These are phyloP conservation scores for Rhizopogon vinicolor DNA, from an alignment of 768 basidiomycete species.

Conservation along the genomic window DNA sequence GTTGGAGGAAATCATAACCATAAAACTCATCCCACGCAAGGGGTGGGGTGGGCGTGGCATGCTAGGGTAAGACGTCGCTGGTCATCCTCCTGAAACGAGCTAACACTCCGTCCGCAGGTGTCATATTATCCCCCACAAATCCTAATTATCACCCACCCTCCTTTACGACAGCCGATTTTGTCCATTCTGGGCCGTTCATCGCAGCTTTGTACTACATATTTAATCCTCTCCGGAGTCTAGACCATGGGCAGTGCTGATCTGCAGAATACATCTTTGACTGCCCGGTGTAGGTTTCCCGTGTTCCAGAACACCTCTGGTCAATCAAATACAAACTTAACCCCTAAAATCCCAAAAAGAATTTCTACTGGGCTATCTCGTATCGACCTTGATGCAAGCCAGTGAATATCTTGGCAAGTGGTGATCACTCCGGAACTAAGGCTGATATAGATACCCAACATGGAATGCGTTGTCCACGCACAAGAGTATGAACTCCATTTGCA, in stretches of 20 bases:
- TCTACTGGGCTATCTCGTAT: not conserved
- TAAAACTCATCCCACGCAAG: slow-evolving; percentile 62
- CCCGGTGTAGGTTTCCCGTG: not conserved
- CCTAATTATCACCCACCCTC: not conserved
- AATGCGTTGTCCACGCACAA: too few relatives aligned
- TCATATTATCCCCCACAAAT: slow-evolving; percentile 51
- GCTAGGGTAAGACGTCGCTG: slow-evolving; percentile 56
- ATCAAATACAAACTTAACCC: not conserved
- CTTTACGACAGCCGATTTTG: not conserved
- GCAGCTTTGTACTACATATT: not conserved
- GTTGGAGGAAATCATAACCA: slow-evolving; percentile 34
- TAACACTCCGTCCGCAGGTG: slow-evolving; percentile 36
- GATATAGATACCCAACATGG: too few relatives aligned
- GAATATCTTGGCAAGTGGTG: too few relatives aligned
- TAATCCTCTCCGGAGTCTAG: too few relatives aligned
- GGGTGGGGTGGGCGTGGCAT: slow-evolving; percentile 89
- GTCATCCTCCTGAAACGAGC: not conserved
- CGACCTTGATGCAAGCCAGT: too few relatives aligned
- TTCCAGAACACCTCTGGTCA: not conserved
- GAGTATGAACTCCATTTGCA: too few relatives aligned
- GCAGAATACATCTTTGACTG: not conserved
- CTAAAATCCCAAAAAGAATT: not conserved
- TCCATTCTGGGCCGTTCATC: not conserved
- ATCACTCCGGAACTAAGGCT: too few relatives aligned
- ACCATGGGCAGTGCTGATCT: too few relatives aligned